A percentile compares a stretch with the other conserved stretches of the same genome.
phyloP scores from a whole-genome alignment of 305 asterid genomes.

The Fraxinus baroniana region DNA sequence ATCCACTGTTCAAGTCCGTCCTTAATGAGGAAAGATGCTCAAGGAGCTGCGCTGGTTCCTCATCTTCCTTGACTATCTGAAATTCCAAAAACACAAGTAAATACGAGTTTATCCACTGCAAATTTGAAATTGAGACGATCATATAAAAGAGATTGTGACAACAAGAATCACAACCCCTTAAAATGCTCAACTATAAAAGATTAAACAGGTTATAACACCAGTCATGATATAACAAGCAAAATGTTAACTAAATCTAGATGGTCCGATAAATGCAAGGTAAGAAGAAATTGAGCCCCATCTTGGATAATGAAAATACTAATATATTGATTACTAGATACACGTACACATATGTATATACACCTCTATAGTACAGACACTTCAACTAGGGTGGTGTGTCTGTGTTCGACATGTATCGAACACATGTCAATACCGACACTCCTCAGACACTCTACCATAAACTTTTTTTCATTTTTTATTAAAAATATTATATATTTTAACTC shows the following conservation, averaged over 20 bases:
- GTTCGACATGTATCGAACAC: too few relatives aligned
- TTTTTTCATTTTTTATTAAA: too few relatives aligned
- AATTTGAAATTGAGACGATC: background rate
- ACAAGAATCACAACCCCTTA: background rate
- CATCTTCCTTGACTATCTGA: slow-evolving; percentile 53
- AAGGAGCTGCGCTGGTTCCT: slow-evolving; percentile 53
- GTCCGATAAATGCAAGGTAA: background rate
- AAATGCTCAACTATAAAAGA: background rate
- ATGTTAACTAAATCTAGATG: background rate
- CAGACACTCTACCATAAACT: too few relatives aligned
- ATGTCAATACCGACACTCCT: too few relatives aligned
- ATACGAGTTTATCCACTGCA: background rate
- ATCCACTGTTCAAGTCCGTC: slow-evolving; percentile 30
- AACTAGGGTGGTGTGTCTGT: too few relatives aligned
- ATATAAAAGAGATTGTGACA: background rate
- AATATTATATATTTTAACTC: too few relatives aligned
- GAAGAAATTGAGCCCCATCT: background rate
- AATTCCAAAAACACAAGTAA: background rate
- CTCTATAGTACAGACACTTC: too few relatives aligned
- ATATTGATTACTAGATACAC: background rate
- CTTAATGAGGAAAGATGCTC: slow-evolving; percentile 41
- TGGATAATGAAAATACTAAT: background rate
- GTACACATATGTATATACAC: too few relatives aligned
- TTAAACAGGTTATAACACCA: background rate
- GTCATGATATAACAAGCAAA: background rate